These are phyloP conservation scores for Gynochthodes officinalis DNA, from an alignment of 257 asterid genomes.

Conservation along the genomic window DNA sequence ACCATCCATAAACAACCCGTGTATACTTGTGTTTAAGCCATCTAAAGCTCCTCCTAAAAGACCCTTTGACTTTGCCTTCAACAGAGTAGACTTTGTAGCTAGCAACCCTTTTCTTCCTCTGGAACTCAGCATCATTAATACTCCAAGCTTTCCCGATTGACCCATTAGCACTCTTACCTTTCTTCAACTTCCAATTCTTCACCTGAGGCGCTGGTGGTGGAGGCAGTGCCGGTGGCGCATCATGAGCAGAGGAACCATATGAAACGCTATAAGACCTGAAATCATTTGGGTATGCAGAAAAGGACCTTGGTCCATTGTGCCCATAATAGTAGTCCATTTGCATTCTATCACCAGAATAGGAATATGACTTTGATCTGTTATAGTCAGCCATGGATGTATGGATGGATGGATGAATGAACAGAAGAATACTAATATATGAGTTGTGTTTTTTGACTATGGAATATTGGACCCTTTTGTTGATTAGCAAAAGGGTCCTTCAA, in stretches of 20 bases:
- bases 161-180: constrained; percentile 39
- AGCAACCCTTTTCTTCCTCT: constrained; percentile 88
- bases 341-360: constrained; percentile 30
- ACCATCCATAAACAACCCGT: constrained; percentile 65
- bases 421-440: no score
- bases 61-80: constrained; percentile 80
- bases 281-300: constrained; percentile 24
- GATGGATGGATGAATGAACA: no score
- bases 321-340: constrained; percentile 28
- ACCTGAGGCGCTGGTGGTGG: constrained; percentile 18
- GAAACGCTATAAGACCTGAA: constrained; percentile 61
- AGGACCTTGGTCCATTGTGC: constrained; percentile 21
- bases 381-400: constrained; percentile 31
- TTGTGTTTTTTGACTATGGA: constrained; percentile 11
- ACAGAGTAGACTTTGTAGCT: constrained; percentile 83
- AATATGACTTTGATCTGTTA: constrained; percentile 35
- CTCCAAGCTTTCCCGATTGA: constrained; percentile 46
- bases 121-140: constrained; percentile 70
- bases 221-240: constrained; percentile 7
- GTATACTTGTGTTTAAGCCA: constrained; percentile 70
- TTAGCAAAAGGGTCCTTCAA: background rate
- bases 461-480: background rate
- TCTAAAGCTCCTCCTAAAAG: constrained; percentile 64
- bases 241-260: constrained; percentile 24
- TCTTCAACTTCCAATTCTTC: constrained; percentile 47